These are phyloP conservation scores for Coleophoma cylindrospora DNA, from an alignment of 2,329 filamentous ascomycete genomes.

Conservation along the genomic window DNA sequence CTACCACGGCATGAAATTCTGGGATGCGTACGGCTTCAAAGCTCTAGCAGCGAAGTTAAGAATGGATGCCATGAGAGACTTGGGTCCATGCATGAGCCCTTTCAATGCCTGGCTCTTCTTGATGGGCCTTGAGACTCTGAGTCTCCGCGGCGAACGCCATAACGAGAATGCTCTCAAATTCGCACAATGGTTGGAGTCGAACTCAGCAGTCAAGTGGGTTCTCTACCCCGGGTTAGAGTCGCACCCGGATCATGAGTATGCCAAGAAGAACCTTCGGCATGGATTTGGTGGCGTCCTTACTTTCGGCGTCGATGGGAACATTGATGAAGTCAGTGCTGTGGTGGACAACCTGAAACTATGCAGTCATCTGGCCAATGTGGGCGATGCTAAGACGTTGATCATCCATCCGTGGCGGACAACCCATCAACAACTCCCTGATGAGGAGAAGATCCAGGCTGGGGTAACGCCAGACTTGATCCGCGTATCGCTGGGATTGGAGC, in stretches of 20 bases:
- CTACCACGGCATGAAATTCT: constrained; percentile 64
- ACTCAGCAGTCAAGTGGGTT: constrained; percentile 63
- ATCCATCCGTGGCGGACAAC: constrained; percentile 67
- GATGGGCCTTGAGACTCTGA: constrained; percentile 62
- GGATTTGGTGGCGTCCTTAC: constrained; percentile 65
- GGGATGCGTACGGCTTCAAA: constrained; percentile 59
- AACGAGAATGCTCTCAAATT: constrained; percentile 56
- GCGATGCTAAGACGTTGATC: constrained; percentile 55
- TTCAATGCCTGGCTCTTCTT: constrained; percentile 66
- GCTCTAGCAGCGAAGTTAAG: constrained; percentile 60
- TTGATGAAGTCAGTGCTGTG: constrained; percentile 57
- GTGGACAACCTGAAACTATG: constrained; percentile 67
- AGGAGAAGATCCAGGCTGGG: constrained; percentile 54
- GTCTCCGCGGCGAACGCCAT: constrained; percentile 58
- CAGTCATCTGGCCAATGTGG: constrained; percentile 65
- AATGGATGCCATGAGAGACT: constrained; percentile 62
- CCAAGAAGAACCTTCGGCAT: constrained; percentile 60
- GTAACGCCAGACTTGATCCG: constrained; percentile 46
- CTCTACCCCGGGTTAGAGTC: constrained; percentile 61
- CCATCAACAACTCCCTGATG: constrained; percentile 58
- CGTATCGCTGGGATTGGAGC: constrained; percentile 52
- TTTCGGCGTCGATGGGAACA: constrained; percentile 63
- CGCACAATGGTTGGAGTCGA: constrained; percentile 60
- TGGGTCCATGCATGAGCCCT: constrained; percentile 59
- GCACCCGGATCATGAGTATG: constrained; percentile 54